Evolutionary conservation across 2,329 filamentous ascomycete genomes (phyloP).

Genomic region (Ophioceras dolichostomum): DNA sequence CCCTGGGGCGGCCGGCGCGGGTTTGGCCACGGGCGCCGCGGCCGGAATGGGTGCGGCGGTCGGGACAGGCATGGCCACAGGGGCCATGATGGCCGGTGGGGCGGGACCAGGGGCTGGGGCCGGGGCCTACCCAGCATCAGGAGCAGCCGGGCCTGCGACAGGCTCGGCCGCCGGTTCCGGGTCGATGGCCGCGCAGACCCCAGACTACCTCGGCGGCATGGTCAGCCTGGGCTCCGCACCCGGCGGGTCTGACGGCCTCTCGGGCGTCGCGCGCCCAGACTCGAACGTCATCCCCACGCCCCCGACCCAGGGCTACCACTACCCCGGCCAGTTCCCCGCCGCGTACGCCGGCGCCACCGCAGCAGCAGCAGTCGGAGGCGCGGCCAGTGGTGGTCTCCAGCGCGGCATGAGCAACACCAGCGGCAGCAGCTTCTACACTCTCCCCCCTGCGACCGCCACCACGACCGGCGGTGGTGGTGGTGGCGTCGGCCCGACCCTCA

Average conservation of each 20-base stretch:
- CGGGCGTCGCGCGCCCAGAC: neutral
- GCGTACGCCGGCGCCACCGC: constrained; percentile 9
- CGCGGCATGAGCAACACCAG: neutral
- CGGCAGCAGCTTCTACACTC: constrained; percentile 3
- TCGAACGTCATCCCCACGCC: constrained; percentile 3
- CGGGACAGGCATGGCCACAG: too few relatives aligned
- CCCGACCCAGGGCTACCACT: constrained; percentile 8
- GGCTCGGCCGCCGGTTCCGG: too few relatives aligned
- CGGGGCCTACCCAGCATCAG: neutral
- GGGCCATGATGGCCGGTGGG: neutral
- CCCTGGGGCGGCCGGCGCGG: too few relatives aligned
- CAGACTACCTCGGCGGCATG: too few relatives aligned
- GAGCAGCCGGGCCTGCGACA: neutral
- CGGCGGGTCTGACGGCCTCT: too few relatives aligned
- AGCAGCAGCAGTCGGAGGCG: constrained; percentile 4
- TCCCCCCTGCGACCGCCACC: constrained; percentile 2
- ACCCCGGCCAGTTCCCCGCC: constrained; percentile 11
- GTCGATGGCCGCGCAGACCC: too few relatives aligned
- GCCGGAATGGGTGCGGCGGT: too few relatives aligned
- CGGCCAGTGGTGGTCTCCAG: constrained; percentile 3
- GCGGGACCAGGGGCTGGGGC: neutral
- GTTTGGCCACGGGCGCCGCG: too few relatives aligned
- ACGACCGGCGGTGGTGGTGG: constrained; percentile 13
- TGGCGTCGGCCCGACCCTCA: neutral
- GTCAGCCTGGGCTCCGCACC: too few relatives aligned